Base-by-base conservation (phyloP, 2,329 filamentous ascomycete genomes). In the Septoria petroselini region DNA sequence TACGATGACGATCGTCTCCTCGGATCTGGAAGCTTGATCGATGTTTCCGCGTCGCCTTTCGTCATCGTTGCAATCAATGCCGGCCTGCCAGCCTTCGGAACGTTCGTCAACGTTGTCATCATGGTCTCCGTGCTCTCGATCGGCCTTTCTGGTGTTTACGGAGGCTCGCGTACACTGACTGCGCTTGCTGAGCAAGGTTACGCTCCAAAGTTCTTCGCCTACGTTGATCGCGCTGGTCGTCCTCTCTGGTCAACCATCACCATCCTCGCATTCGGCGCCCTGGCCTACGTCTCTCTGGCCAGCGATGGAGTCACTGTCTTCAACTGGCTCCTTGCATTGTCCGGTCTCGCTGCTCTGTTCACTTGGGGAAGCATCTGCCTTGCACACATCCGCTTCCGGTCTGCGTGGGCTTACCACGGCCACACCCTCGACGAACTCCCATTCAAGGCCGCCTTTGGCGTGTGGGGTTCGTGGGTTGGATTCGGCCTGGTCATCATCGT, bases 51-150 rank as follows among this genome's bases (percentile, higher is more conserved):
- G 1, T 95, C 89, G 2, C 91, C 91, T 1, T 96, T 96, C 67
- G 91, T 96, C 61, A 94, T 96, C 62, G 88, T 91, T 55, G 95
- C 95, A 60, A 76, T 86, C 58, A 85, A 90, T 55, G 61, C 61
- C 17, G 85, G 88, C 7, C 94, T 96, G 61, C 72, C 80, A 34
- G 84, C 85, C 2, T 79, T 96, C 2, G 88, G 89, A 1, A 91
- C 86, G 0, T 79, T 96, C 46, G 94, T 96, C 86, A 96, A 97
- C 69, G 83, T 82, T n/a, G 89, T 96, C 53, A 95, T 96, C 67
- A 82, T 96, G 17, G 74, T 96, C 17, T 94, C 88, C 0, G 91
- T 96, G 52, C 90, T 90, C 50, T 96, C 95, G 70, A 59, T 59
- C n/a, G 57, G 57, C 34, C 41, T 59, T 9, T 91, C 88, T 5